A percentile compares a stretch with the other conserved stretches of the same genome.
These are phyloP conservation scores for Westerdykella ornata DNA, from an alignment of 2,329 filamentous ascomycete species.

Conservation along the genomic window DNA sequence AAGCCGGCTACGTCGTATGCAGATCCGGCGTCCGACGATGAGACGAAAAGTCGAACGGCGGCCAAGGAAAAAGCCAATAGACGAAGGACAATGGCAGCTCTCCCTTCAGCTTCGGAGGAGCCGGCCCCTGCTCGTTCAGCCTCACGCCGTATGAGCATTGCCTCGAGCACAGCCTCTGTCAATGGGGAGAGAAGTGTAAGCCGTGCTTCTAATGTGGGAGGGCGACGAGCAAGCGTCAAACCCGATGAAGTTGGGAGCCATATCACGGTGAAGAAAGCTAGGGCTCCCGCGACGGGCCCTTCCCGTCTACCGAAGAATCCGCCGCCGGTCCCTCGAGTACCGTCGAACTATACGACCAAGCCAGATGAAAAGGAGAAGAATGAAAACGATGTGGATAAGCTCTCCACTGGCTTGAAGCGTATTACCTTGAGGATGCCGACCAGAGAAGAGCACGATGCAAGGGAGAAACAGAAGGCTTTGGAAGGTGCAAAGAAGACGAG, in stretches of 20 bases:
- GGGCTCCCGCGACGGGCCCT: slow-evolving; percentile 37
- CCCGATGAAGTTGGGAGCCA: slow-evolving; percentile 17
- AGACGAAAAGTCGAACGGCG: slow-evolving; percentile 16
- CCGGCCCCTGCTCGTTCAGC: slow-evolving; percentile 15
- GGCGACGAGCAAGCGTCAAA: no score
- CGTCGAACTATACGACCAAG: slow-evolving; percentile 32
- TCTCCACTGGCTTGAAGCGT: slow-evolving; percentile 50
- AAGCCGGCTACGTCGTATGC: slow-evolving; percentile 50
- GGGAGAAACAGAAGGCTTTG: slow-evolving; percentile 43
- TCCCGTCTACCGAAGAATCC: slow-evolving; percentile 31
- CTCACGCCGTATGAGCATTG: slow-evolving; percentile 41
- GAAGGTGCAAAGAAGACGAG: slow-evolving; percentile 38
- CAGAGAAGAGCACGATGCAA: slow-evolving; percentile 51
- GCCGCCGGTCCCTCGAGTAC: slow-evolving; percentile 39
- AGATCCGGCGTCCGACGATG: slow-evolving; percentile 44
- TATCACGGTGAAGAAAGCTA: slow-evolving; percentile 55
- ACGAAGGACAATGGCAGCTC: slow-evolving; percentile 39
- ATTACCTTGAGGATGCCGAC: slow-evolving; percentile 55
- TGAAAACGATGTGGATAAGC: slow-evolving; percentile 40
- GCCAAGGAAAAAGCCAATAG: slow-evolving; percentile 25
- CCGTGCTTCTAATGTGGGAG: slow-evolving; percentile 22
- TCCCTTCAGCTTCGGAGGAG: slow-evolving; percentile 16
- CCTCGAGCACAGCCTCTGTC: slow-evolving; percentile 40
- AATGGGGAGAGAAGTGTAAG: slow-evolving; percentile 26
- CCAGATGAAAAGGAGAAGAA: slow-evolving; percentile 19